These are phyloP conservation scores for Pseudonectria buxi DNA, from an alignment of 2,329 filamentous ascomycete species.

Conservation along the genomic window DNA sequence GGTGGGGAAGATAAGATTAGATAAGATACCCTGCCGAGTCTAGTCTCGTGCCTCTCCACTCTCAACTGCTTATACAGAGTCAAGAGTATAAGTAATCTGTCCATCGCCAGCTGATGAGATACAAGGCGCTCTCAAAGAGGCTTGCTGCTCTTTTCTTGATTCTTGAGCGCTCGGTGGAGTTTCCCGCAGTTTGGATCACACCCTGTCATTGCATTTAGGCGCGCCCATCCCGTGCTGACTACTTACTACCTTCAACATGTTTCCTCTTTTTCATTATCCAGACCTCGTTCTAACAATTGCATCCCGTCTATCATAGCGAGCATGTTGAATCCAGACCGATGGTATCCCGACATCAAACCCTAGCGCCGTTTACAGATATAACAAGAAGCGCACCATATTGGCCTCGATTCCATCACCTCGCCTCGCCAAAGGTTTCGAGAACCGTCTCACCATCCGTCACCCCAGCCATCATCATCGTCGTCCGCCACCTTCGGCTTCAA, in stretches of 20 bases:
- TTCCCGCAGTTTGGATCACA: background rate
- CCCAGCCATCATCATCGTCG: constrained; percentile 59
- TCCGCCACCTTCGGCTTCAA: constrained; percentile 55
- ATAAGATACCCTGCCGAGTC: background rate
- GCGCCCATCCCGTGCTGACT: too few relatives aligned
- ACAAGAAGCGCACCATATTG: constrained; percentile 3
- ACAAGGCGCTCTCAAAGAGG: too few relatives aligned
- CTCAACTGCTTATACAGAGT: too few relatives aligned
- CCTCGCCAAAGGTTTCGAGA: background rate
- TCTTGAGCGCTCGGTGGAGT: too few relatives aligned
- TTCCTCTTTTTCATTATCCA: too few relatives aligned
- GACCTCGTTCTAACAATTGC: too few relatives aligned
- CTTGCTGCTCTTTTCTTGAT: too few relatives aligned
- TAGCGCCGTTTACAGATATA: constrained; percentile 6
- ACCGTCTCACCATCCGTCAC: constrained; percentile 51
- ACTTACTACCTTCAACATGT: too few relatives aligned
- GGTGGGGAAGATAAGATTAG: background rate
- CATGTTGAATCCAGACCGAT: constrained; percentile 4
- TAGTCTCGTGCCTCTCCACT: too few relatives aligned
- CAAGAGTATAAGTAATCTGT: too few relatives aligned
- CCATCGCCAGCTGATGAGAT: too few relatives aligned
- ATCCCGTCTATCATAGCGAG: constrained; percentile 8
- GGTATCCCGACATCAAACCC: constrained; percentile 14
- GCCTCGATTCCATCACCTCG: background rate
- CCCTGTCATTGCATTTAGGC: background rate